phyloP scores from a whole-genome alignment of 2,329 filamentous ascomycete species.

The Akanthomyces uredinophilus region DNA sequence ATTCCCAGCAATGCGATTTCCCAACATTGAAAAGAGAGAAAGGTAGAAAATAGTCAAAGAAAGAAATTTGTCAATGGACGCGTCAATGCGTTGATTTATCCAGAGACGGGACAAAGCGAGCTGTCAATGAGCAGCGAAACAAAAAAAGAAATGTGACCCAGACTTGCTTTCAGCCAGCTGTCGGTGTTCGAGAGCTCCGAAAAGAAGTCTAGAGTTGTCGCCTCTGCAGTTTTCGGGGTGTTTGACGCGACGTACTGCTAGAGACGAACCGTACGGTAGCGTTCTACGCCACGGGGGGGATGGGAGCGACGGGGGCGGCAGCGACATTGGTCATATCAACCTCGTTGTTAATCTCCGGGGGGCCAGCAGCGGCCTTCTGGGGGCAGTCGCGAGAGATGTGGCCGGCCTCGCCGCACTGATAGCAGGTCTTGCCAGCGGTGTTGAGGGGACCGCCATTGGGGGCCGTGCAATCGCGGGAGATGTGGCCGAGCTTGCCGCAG shows the following conservation, averaged over 20 bases:
- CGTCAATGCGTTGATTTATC: background rate
- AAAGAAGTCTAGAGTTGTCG: background rate
- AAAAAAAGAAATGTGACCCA: conserved; percentile 16
- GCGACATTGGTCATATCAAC: conserved; percentile 39
- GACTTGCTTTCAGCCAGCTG: background rate
- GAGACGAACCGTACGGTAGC: conserved; percentile 8
- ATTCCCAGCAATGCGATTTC: conserved; percentile 24
- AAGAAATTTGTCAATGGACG: conserved; percentile 19
- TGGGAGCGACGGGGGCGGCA: conserved; percentile 41
- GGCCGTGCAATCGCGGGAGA: conserved; percentile 89
- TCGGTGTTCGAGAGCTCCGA: background rate
- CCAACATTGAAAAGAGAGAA: conserved; percentile 26
- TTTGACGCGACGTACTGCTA: background rate
- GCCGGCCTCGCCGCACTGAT: conserved; percentile 90
- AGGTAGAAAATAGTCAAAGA: conserved; percentile 22
- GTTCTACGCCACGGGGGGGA: conserved; percentile 36
- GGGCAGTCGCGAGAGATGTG: conserved; percentile 96
- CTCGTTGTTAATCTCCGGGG: conserved; percentile 44
- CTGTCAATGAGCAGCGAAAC: conserved; percentile 5
- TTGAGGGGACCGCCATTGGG: conserved; percentile 94
- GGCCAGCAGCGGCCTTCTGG: conserved; percentile 52
- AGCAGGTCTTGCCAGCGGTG: conserved; percentile 97
- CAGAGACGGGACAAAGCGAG: background rate
- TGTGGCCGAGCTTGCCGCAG: conserved; percentile 91
- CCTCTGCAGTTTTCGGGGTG: background rate